phyloP scores from a whole-genome alignment of 2,329 filamentous ascomycete species.

The Exophiala sp. region DNA sequence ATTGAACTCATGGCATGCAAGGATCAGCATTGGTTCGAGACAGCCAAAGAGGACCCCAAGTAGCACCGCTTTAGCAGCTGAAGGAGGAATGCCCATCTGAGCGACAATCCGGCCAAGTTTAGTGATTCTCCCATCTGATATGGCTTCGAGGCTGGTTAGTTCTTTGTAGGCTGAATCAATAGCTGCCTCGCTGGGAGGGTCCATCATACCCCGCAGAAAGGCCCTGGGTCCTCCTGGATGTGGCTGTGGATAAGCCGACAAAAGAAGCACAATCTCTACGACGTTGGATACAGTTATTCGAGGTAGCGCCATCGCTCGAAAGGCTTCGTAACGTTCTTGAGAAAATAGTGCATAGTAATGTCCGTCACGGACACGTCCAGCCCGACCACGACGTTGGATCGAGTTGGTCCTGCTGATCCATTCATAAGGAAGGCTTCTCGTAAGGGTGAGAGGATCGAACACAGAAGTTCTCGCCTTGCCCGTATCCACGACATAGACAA shows the following conservation, averaged over 20 bases:
- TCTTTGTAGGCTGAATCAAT: slow-evolving; percentile 89
- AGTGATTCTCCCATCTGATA: slow-evolving; percentile 77
- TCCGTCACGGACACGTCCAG: slow-evolving; percentile 90
- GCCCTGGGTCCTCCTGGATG: slow-evolving; percentile 78
- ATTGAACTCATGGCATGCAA: slow-evolving; percentile 50
- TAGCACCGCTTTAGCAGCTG: slow-evolving; percentile 87
- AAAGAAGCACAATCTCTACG: slow-evolving; percentile 92
- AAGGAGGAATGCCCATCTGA: slow-evolving; percentile 84
- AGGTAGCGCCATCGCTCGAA: slow-evolving; percentile 80
- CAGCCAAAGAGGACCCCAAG: slow-evolving; percentile 84
- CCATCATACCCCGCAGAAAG: slow-evolving; percentile 79
- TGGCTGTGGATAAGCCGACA: slow-evolving; percentile 64
- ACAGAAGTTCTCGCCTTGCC: slow-evolving; percentile 60
- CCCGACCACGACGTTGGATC: slow-evolving; percentile 88
- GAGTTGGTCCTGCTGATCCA: slow-evolving; percentile 69
- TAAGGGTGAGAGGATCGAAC: slow-evolving; percentile 16
- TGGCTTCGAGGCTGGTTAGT: slow-evolving; percentile 82
- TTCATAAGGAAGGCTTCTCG: slow-evolving; percentile 7
- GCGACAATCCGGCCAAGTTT: slow-evolving; percentile 81
- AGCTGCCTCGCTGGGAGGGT: slow-evolving; percentile 85
- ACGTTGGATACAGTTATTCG: slow-evolving; percentile 92
- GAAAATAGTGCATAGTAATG: slow-evolving; percentile 96
- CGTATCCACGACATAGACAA: slow-evolving; percentile 93
- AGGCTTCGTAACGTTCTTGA: slow-evolving; percentile 74
- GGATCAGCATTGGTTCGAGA: slow-evolving; percentile 84